These are phyloP conservation scores for Malus orientalis DNA, from an alignment of 306 rosid species.

Conservation along the genomic window DNA sequence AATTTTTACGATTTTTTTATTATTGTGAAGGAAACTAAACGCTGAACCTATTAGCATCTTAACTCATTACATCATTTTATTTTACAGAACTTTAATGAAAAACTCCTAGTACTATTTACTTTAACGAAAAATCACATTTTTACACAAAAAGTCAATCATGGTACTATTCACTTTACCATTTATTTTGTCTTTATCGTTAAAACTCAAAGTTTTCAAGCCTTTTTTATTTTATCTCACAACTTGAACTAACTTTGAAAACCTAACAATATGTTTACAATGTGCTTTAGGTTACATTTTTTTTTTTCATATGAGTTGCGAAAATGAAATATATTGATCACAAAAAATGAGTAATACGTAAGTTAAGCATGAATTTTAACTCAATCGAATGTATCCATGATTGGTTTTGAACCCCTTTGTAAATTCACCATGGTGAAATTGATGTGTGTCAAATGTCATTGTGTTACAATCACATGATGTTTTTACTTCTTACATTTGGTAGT, in stretches of 20 bases:
- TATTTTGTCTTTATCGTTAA: no score
- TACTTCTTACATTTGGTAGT: neutral
- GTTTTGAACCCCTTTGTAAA: neutral
- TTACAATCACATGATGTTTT: neutral
- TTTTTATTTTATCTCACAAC: fast-evolving
- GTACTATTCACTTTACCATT: no score
- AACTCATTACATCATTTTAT: no score
- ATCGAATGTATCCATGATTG: neutral
- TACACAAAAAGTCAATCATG: no score
- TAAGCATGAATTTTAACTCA: neutral
- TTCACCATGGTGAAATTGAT: neutral
- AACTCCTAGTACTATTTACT: no score
- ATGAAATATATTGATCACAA: neutral
- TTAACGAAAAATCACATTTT: no score
- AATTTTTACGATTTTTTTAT: no score
- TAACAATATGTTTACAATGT: neutral
- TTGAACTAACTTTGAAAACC: neutral
- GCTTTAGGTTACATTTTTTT: neutral
- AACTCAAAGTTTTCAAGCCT: no score
- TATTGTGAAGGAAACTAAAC: no score
- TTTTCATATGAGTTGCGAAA: neutral
- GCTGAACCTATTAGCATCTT: fast-evolving
- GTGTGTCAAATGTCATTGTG: neutral
- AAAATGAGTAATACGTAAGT: neutral
- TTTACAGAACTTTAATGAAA: no score